These are phyloP conservation scores for Microbotryum intermedium DNA, from an alignment of 1,284 basidiomycete genomes.

Conservation along the genomic window DNA sequence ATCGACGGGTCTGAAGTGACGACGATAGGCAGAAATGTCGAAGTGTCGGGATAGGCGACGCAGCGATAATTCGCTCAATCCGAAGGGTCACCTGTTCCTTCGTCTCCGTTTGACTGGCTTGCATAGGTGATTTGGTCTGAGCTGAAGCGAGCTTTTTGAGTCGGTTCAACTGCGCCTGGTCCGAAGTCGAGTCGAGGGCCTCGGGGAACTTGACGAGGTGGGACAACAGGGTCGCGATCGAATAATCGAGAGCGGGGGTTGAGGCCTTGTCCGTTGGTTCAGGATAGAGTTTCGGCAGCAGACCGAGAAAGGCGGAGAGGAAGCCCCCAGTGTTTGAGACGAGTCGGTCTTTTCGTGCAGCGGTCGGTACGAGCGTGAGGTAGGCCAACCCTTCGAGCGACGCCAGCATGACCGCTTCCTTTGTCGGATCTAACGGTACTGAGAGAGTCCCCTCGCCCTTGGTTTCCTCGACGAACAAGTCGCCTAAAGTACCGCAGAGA, in stretches of 20 bases:
- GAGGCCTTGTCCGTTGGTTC: conserved; percentile 14
- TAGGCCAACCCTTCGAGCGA: conserved; percentile 70
- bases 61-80: conserved; percentile 49
- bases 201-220: conserved; percentile 65
- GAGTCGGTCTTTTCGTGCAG: conserved; percentile 49
- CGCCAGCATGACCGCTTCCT: conserved; percentile 48
- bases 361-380: conserved; percentile 55
- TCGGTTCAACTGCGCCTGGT: conserved; percentile 40
- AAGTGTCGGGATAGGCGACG: conserved; percentile 52
- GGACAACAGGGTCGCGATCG: conserved; percentile 60
- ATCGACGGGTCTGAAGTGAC: conserved; percentile 37
- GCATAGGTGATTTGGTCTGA: conserved; percentile 21
- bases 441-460: conserved; percentile 31
- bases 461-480: conserved; percentile 44
- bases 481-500: conserved; percentile 52
- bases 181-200: conserved; percentile 61
- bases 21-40: conserved; percentile 50
- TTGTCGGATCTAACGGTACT: too few relatives aligned
- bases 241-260: conserved; percentile 55
- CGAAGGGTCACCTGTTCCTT: conserved; percentile 55
- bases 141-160: conserved; percentile 22
- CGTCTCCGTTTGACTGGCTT: conserved; percentile 42
- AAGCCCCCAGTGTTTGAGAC: conserved; percentile 53
- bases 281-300: conserved; percentile 39
- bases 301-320: conserved; percentile 53